Evolutionary conservation across 1,139 yeast species (phyloP), one percentile per base, ranked within the genome.

Genomic region (Taphrina pruni): DNA sequence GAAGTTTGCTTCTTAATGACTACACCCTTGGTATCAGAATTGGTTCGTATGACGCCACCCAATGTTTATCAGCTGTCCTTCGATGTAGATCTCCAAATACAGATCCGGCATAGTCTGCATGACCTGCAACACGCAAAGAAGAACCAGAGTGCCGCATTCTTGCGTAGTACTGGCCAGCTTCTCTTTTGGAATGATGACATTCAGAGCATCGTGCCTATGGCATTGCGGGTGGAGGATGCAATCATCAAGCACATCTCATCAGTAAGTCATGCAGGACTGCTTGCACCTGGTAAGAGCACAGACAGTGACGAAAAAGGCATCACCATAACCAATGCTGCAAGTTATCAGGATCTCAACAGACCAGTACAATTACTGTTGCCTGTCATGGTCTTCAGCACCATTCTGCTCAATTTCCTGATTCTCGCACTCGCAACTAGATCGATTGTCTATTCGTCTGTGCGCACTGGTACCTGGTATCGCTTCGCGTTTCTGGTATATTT

Each of bases 111-210:
- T 45, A 46, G 54, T 54, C 55, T 64, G 14, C 11, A 36, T 39
- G 67, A 64, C 46, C 41, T 65, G 11, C 36, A 32, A n/a, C n/a
- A 39, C 35, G 72, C 72, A 5, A 69, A 72, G 41, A 64, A 65
- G 62, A 60, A 69, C 35, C 73, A 71, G 52, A 64, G 64, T 21
- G 65, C 72, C 0, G 72, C 73, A 6, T 69, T 71, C 39, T 36
- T 71, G n/a, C 58, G 71, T 21, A 48, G 39, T 1, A 70, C 70
- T 14, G 67, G 70, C 12, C 69, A 67, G 32, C 60, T 71, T 2
- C 43, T 71, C 9, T 58, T 71, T 46, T 71, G 73, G 73, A 67
- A 71, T 17, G 69, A 71, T 54, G 68, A 70, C 35, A 65, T 67
- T 32, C 57, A 60, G 14, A 57, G 39, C 26, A 36, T 71, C 32